Base-by-base conservation (phyloP, 331 rosid genomes). In the Phaseolus coccineus region DNA sequence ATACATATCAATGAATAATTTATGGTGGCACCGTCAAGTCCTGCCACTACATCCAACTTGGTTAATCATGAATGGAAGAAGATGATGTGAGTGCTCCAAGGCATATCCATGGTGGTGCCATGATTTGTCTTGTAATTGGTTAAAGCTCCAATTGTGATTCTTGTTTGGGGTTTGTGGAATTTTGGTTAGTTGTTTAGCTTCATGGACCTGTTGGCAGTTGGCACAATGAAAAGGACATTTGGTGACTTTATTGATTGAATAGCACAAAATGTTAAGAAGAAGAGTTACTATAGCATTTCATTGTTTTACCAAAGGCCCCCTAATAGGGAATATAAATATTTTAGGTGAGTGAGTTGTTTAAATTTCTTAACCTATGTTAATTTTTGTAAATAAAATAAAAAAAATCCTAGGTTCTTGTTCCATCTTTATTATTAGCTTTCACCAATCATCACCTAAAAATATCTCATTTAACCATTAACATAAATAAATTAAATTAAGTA, bases 121-220 rank as follows among this genome's bases (percentile, higher is more conserved):
- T 74, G 53, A 74, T 81, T 52, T 81, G 77, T 75, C 81, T 57
- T 66, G 47, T 14, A 66, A 30, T 81, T 56, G 44, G 39, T 61
- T 33, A 74, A 19, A 42, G 50, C 1, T 51, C 31, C 58, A 72
- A 44, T 55, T 35, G 57, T 66, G n/a, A 30, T 27, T 47, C 24
- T 81, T 65, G 16, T 46, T n/a, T 53, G 39, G 10, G 52, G 40
- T 80, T 80, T 62, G 15, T n/a, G 16, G 71, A n/a, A 6, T 71
- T 80, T 64, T 8, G 0, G 1, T 62, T 48, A 2, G 28, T 37
- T 35, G 68, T 52, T 80, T n/a, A 27, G 31, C 46, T 71, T 50
- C n/a, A 55, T 51, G 8, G 31, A 66, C 33, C 25, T 37, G 2
- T 35, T 77, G 35, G 69, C 28, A 37, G 2, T 52, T 58, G 24